Percentiles rank a stretch among this genome's conserved stretches.
phyloP scores from a whole-genome alignment of 176 grass and related monocot species.

The Chrysopogon serrulatus region DNA sequence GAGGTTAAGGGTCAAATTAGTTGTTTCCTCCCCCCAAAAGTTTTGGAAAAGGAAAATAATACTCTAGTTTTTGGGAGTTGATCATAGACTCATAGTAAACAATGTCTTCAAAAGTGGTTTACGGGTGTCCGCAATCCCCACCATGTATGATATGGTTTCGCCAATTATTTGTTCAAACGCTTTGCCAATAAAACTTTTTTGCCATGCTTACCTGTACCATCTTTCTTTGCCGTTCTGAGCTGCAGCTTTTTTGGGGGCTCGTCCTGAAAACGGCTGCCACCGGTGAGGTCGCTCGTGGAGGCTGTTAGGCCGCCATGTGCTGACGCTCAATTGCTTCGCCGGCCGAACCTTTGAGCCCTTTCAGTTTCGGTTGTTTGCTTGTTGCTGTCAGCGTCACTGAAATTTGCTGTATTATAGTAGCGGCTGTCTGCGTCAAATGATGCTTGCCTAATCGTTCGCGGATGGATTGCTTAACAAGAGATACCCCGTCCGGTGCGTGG shows the following conservation, averaged over 20 bases:
- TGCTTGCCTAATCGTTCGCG: conserved; percentile 8
- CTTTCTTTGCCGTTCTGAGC: conserved; percentile 3
- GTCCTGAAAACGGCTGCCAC: not conserved
- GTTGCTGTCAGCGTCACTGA: conserved; percentile 14
- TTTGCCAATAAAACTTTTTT: not conserved
- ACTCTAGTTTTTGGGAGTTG: conserved; percentile 22
- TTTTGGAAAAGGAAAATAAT: conserved; percentile 45
- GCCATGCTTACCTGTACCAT: not conserved
- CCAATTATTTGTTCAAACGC: conserved; percentile 33
- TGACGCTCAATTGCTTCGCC: conserved; percentile 15
- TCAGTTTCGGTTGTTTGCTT: conserved; percentile 20
- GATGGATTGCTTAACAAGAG: conserved; percentile 17
- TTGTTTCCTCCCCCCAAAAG: not conserved
- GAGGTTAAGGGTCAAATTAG: not conserved
- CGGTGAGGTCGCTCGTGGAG: not conserved
- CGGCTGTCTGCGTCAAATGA: conserved; percentile 21
- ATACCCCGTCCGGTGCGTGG: conserved; percentile 3
- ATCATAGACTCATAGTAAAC: conserved; percentile 13
- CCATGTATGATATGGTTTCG: conserved; percentile 33
- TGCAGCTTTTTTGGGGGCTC: not conserved
- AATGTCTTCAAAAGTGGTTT: conserved; percentile 2
- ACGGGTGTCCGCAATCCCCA: not conserved
- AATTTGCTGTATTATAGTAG: not conserved
- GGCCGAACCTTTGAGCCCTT: conserved; percentile 6
- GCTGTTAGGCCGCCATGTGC: conserved; percentile 29